Percentiles rank a stretch among this genome's conserved stretches.
Conservation (phyloP, 441 rosid genomes). For the Kokia cookei region DNA sequence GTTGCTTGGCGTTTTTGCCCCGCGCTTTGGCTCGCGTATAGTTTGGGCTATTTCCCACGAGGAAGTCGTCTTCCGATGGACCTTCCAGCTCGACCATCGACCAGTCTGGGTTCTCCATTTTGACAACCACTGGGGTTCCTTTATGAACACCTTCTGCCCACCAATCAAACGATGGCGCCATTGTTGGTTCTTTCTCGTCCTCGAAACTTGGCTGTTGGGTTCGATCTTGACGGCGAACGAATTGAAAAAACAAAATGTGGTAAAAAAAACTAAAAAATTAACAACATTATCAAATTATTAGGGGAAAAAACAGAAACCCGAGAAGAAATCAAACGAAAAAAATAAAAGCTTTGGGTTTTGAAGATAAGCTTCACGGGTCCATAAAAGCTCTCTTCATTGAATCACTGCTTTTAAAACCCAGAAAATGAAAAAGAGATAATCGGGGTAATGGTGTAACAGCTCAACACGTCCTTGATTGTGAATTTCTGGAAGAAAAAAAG, state of each 20-base stretch:
- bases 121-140: conserved; percentile 90
- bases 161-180: conserved; percentile 84
- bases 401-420: conserved; percentile 11
- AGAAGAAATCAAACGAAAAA: neutral
- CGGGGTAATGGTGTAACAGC: conserved; percentile 42
- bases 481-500: neutral
- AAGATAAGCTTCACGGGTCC: neutral
- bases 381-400: conserved; percentile 17
- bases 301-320: neutral
- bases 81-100: conserved; percentile 90
- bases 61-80: conserved; percentile 69
- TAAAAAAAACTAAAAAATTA: conserved; percentile 18
- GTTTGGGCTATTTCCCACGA: conserved; percentile 23
- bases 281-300: conserved; percentile 31
- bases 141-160: conserved; percentile 64
- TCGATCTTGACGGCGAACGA: neutral
- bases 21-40: conserved; percentile 39
- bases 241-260: neutral
- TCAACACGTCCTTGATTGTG: conserved; percentile 49
- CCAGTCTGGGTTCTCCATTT: conserved; percentile 97
- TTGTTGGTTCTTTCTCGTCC: conserved; percentile 7
- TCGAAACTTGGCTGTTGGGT: neutral
- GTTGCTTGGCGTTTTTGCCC: conserved; percentile 85
- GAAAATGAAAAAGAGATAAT: neutral
- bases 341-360: neutral